phyloP scores from a whole-genome alignment of 225 moss, liverwort and hornwort genomes.

The Neckera pumila region DNA sequence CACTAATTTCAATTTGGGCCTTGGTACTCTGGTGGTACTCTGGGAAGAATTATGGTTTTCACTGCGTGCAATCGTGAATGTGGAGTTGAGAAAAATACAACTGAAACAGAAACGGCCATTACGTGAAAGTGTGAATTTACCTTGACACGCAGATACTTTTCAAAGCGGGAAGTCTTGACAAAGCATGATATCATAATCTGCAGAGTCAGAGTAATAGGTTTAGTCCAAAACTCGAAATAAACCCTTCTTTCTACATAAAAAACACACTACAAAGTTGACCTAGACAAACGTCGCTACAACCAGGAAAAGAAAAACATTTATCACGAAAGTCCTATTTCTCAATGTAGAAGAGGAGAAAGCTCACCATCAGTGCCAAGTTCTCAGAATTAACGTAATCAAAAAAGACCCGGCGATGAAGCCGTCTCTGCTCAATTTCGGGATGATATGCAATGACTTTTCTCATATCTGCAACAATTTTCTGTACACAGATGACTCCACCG shows the following conservation, averaged over 20 bases:
- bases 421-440: slow-evolving; percentile 90
- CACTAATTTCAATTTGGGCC: background rate
- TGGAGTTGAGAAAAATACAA: background rate
- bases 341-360: background rate
- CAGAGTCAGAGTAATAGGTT: background rate
- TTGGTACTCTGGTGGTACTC: background rate
- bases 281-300: background rate
- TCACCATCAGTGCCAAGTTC: slow-evolving; percentile 75
- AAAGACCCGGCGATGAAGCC: slow-evolving; percentile 86
- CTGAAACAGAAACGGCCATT: background rate
- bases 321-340: background rate
- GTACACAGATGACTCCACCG: background rate
- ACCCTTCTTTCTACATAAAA: background rate
- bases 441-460: slow-evolving; percentile 83
- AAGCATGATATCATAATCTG: slow-evolving; percentile 99
- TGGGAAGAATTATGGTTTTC: no score
- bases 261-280: background rate
- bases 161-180: slow-evolving; percentile 91
- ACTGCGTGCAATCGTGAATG: background rate
- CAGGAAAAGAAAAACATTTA: background rate
- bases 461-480: slow-evolving; percentile 91
- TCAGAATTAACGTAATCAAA: slow-evolving; percentile 70
- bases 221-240: background rate
- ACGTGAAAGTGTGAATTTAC: slow-evolving; percentile 6
- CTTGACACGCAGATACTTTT: slow-evolving; percentile 93